Percentiles rank a stretch among this genome's conserved stretches.
These are phyloP conservation scores for Strobilomyces echinocephalus DNA, from an alignment of 768 basidiomycete species.

Conservation along the genomic window DNA sequence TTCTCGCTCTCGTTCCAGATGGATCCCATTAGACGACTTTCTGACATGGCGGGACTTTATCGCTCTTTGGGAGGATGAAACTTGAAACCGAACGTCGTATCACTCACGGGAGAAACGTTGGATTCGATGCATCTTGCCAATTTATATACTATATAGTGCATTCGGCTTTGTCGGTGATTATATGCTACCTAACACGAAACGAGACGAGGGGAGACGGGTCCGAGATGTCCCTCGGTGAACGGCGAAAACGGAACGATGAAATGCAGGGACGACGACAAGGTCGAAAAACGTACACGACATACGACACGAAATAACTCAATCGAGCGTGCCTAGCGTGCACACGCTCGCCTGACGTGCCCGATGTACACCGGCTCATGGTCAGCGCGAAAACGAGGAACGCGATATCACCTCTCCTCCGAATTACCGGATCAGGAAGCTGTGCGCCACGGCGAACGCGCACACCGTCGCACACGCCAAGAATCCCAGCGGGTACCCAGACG, in stretches of 20 bases:
- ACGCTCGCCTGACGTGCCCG: too few relatives aligned
- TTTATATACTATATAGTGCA: neutral
- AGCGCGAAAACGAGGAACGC: neutral
- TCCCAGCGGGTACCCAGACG: constrained; percentile 69
- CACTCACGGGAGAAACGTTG: too few relatives aligned
- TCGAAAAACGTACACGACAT: neutral
- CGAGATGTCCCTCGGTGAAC: neutral
- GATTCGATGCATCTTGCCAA: too few relatives aligned
- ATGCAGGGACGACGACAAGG: neutral
- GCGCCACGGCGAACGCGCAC: constrained; percentile 59
- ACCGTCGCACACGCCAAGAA: constrained; percentile 63
- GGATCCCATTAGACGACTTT: neutral
- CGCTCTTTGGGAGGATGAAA: too few relatives aligned
- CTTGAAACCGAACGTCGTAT: neutral
- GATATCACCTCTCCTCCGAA: constrained; percentile 37
- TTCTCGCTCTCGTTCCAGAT: neutral
- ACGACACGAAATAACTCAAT: neutral
- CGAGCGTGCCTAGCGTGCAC: too few relatives aligned
- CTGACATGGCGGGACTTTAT: neutral
- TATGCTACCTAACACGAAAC: neutral
- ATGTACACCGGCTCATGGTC: too few relatives aligned
- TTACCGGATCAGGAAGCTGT: constrained; percentile 72
- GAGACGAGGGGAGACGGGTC: neutral
- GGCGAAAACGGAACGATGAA: too few relatives aligned
- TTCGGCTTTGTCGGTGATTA: neutral